Evolutionary conservation across 1,284 basidiomycete genomes (phyloP), one percentile per base, ranked within the genome.

Genomic region (Sporisorium iseilematis-ciliati): DNA sequence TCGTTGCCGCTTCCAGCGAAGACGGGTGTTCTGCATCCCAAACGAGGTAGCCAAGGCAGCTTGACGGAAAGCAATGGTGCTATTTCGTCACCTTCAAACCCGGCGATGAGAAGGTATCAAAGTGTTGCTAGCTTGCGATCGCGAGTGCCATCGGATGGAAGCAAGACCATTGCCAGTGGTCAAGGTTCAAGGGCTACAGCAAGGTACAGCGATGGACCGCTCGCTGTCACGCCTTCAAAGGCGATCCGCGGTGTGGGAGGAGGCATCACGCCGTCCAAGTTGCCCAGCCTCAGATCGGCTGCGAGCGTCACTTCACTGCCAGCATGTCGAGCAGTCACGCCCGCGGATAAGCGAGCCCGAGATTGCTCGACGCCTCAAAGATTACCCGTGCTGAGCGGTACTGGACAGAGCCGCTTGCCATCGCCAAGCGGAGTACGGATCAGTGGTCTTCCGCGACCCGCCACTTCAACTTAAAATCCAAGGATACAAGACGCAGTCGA

Each of bases 241-340:
- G 31, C 57, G 4, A 48, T 62, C 20, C 52, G 61, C 14, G 46
- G 57, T 26, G 50, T 65, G 2, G 53, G 46, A 29, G 54, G 33
- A 0, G 55, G 67, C 31, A 48, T 58, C n/a, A 54, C 68, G n/a
- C 55, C 63, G 5, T 72, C 69, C n/a, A 72, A 66, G 56, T 56
- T 72, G 52, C 69, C 69, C 1, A 57, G 63, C 25, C 63, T 72
- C 31, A 50, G 59, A 21, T 42, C 41, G 10, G 20, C 40, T 7
- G 50, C 63, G 20, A 72, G 69, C 52, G 59, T 51, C 16, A 46
- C 55, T 6, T 61, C 55, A 20, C 35, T 71, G 11, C 53, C 45
- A 20, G 26, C 57, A 23, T 12, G n/a, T 31, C 25, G 40, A 42
- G 52, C 26, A 6, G 10, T 10, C 8, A 41, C 51, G 2, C 7